A percentile compares a stretch with the other conserved stretches of the same genome.
Evolutionary conservation across 331 rosid species (phyloP).

Genomic region (Malus hybrid): DNA sequence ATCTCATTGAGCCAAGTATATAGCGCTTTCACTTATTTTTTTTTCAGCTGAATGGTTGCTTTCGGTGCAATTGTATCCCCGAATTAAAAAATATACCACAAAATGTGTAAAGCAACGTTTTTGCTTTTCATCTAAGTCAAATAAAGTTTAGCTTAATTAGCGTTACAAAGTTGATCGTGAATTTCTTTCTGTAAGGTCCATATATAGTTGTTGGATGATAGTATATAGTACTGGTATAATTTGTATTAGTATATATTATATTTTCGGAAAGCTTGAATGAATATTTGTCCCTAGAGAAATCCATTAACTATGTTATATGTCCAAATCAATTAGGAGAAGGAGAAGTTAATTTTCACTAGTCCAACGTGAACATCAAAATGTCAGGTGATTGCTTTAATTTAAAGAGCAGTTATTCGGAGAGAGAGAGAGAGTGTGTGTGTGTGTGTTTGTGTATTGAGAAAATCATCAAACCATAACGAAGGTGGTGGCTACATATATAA

Average conservation of each 20-base stretch:
- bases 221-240: too few species aligned
- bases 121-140: constrained; percentile 12
- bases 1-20: background rate
- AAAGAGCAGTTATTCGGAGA: background rate
- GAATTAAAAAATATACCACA: background rate
- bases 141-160: background rate
- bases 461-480: background rate
- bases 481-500: background rate
- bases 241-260: too few species aligned
- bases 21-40: background rate
- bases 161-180: background rate
- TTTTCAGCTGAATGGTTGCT: background rate
- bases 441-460: background rate
- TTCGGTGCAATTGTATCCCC: background rate
- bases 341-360: constrained; percentile 8
- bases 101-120: background rate
- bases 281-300: too few species aligned
- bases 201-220: background rate
- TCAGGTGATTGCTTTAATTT: constrained; percentile 11
- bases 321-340: constrained; percentile 16
- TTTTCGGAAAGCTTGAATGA: background rate
- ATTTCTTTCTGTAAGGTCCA: background rate
- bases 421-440: background rate
- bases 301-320: background rate
- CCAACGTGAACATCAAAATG: constrained; percentile 12